Evolutionary conservation across 768 basidiomycete species (phyloP).

Genomic region (Lactarius tabidus): DNA sequence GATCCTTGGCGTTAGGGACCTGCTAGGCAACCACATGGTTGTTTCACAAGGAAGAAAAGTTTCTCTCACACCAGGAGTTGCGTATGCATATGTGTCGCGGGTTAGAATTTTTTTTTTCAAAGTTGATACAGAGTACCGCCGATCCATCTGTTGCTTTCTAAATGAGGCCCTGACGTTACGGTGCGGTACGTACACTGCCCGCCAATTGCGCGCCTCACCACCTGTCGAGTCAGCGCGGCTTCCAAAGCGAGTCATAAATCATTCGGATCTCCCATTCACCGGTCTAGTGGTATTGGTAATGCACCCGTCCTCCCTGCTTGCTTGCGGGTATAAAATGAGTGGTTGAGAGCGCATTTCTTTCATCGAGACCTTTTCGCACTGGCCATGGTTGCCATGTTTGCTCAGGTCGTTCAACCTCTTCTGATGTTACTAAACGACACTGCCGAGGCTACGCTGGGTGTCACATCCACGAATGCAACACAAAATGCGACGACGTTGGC

Average conservation of each 20-base stretch:
- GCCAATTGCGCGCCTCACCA: too few species aligned
- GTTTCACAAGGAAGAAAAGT: too few species aligned
- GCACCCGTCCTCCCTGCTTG: not conserved
- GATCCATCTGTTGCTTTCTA: too few species aligned
- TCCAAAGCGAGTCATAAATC: not conserved
- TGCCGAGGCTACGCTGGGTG: not conserved
- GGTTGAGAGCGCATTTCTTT: not conserved
- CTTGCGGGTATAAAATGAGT: slow-evolving; percentile 1
- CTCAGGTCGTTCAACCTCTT: slow-evolving; percentile 4
- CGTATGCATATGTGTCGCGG: too few species aligned
- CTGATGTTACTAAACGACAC: slow-evolving; percentile 8
- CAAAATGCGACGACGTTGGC: slow-evolving; percentile 3
- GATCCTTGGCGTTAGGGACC: too few species aligned
- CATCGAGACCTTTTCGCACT: not conserved
- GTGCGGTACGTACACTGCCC: too few species aligned
- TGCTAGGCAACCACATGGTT: too few species aligned
- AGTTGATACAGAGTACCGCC: too few species aligned
- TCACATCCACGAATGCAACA: not conserved
- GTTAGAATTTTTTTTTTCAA: too few species aligned
- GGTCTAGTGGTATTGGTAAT: not conserved
- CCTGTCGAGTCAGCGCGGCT: too few species aligned
- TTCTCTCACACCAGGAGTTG: too few species aligned
- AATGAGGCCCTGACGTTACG: too few species aligned
- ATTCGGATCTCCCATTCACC: not conserved
- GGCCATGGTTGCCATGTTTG: slow-evolving; percentile 3